Base-by-base conservation (phyloP, 2,329 filamentous ascomycete genomes). In the Fusarium algeriense region DNA sequence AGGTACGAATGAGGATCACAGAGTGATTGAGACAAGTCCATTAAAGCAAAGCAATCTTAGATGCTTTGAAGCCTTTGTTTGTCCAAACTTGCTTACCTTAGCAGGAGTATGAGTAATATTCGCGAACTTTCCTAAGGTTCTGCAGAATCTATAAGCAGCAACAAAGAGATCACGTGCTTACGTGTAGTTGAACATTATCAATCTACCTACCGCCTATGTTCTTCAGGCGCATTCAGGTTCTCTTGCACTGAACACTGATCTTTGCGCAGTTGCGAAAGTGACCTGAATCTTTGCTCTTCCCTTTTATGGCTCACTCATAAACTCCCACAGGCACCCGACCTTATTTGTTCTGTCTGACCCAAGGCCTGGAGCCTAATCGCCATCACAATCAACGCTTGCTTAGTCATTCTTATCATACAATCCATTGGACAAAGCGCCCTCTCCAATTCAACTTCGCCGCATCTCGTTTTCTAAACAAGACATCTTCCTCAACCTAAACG, bases 401-500 rank as follows among this genome's bases (percentile, higher is more conserved):
- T 71, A 71, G 61, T 73, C 64, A 71, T 46, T 62, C n/a, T 15
- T 26, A 34, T 34, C 52, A 46, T 34, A 20, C 53, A 34, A 12
- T 56, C 13, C 13, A 56, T 48, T 54, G 56, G 35, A 68, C 58
- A 67, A 75, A 69, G 64, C 59, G 41, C 48, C 41, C 44, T 37
- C 37, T 67, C 55, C 30, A 30, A 57, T 56, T 58, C 46, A 60
- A 66, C 65, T 60, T 60, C 67, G 66, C 68, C 59, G 56, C 60
- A 60, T 50, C 52, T 64, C 58, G 49, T 59, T 72, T 72, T 67
- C 60, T 64, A 64, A 61, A 71, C 67, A 67, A 69, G 74, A 76
- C 78, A 77, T 64, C 74, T 63, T 74, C 59, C 52, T 67, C 65
- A 74, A 83, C 85, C 75, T 85, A 85, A 71, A 79, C 78, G 71